Base-by-base conservation (phyloP, 1,284 basidiomycete genomes). In the Pulchroboletus neoregius region DNA sequence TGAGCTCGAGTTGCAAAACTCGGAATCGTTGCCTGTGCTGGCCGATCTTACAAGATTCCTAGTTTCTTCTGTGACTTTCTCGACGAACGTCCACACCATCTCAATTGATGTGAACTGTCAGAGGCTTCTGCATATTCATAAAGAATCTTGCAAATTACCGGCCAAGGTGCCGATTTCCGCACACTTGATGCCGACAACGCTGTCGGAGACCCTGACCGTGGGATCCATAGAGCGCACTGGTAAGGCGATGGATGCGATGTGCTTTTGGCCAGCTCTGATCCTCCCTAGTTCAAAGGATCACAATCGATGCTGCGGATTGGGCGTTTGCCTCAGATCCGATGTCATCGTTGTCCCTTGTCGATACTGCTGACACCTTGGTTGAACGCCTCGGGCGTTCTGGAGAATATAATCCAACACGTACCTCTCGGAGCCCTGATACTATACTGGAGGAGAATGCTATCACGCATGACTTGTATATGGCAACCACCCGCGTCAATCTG, bases 61-160 rank as follows among this genome's bases (percentile, higher is more conserved):
- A 6, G 78, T 87, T 15, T 94, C 93, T 2, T 91, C 90, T 0
- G 81, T 98, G 47, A 94, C 93, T 0, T 97, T 98, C 68, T 95
- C 96, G 80, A 74, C 78, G 10, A 78, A 84, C 48, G 78, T 98
- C 5, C 71, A 75, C 15, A 76, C 83, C 58, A 79, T 97, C 47
- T 83, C 80, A 58, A 76, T 94, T 23, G 84, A 78, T 58, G 79
- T 93, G 39, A 83, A 96, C 58, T 83, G 84, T 52, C 76, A 80
- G 46, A 74, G 82, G 27, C 78, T 98, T 1, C 80, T 87, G 34
- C 75, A 75, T 44, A 71, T 98, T 35, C 74, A 74, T 18, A 97
- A 94, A 68, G 32, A 40, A 26, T 20, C 8, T 24, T 16, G 3
- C 3, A 0, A 20, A 2, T 18, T 15, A 13, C 30, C 22, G 7